Base-by-base conservation (phyloP, 306 rosid species). In the Psophocarpus tetragonolobus region DNA sequence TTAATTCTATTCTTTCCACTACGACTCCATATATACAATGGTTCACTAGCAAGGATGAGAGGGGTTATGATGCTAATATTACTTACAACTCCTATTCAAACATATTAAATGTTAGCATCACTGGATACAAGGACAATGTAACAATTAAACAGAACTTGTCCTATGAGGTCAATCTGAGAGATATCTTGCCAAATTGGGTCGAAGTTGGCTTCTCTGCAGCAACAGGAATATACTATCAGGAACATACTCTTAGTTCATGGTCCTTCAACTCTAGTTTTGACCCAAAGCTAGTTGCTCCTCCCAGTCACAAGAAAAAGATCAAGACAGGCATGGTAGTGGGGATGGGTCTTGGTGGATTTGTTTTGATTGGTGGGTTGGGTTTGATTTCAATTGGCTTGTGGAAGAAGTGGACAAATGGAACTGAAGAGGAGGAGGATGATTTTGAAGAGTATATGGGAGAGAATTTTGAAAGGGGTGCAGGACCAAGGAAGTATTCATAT, bases 201-300 rank as follows among this genome's bases (percentile, higher is more conserved):
- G 57, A 82, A 44, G 1, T 80, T 72, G 87, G 87, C 9, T 76
- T 86, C 83, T 75, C 86, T 45, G 80, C 77, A 73, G 12, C 47
- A 23, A 83, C 84, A 0, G 87, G 84, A 0, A 0, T 0, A 0
- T 69, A 0, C 15, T 58, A 12, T 65, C 84, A 84, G 82, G 61
- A 70, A 3, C 84, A 84, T 54, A 71, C 84, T 14, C 79, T 84
- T 75, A 41, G 53, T 38, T 79, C 87, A 23, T 84, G 87, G 87
- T 80, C 84, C 39, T 80, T 84, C 41, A 61, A 71, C 67, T 68
- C 84, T 41, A 75, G 13, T 70, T 57, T 21, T 33, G 36, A n/a
- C n/a, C n/a, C n/a, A n/a, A n/a, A n/a, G n/a, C n/a, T n/a, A n/a
- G n/a, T n/a, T n/a, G n/a, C n/a, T 33, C 36, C 6, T 83, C 86